Evolutionary conservation across 148 eudicot species (phyloP).

Genomic region (Rhododendron kiyosumense): DNA sequence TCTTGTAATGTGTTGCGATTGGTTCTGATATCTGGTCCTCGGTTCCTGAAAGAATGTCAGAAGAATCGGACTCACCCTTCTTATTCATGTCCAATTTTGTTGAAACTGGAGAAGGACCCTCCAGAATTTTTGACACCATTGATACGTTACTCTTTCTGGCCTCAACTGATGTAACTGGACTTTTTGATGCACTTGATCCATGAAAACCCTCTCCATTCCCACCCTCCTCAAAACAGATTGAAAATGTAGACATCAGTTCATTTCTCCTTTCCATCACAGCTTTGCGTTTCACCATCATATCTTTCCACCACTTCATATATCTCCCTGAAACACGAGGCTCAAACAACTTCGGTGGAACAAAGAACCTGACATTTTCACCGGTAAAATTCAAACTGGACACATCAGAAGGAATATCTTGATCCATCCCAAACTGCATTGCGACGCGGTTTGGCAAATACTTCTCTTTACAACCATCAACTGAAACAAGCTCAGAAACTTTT

Average conservation of each 20-base stretch:
- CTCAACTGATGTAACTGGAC: not conserved
- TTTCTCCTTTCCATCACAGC: not conserved
- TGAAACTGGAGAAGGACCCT: not conserved
- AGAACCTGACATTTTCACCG: conserved; percentile 15
- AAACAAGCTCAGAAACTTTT: conserved; percentile 20
- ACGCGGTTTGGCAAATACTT: conserved; percentile 40
- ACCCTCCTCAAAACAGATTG: not conserved
- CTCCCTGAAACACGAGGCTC: conserved; percentile 22
- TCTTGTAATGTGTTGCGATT: not conserved
- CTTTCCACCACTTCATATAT: conserved; percentile 41
- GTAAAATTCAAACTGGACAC: not conserved
- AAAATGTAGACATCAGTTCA: not conserved
- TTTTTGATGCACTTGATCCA: not conserved
- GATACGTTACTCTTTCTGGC: not conserved
- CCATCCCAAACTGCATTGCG: conserved; percentile 43
- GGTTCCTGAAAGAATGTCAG: not conserved
- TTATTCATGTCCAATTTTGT: not conserved
- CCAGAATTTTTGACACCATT: not conserved
- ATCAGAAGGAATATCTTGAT: conserved; percentile 35
- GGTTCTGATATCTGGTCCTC: not conserved
- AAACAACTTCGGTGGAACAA: conserved; percentile 27
- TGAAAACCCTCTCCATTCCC: not conserved
- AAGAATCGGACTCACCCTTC: not conserved
- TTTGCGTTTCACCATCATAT: not conserved
- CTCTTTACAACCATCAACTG: conserved; percentile 24